Conservation (phyloP, 495 filamentous ascomycete species). For the Tuber borchii region DNA sequence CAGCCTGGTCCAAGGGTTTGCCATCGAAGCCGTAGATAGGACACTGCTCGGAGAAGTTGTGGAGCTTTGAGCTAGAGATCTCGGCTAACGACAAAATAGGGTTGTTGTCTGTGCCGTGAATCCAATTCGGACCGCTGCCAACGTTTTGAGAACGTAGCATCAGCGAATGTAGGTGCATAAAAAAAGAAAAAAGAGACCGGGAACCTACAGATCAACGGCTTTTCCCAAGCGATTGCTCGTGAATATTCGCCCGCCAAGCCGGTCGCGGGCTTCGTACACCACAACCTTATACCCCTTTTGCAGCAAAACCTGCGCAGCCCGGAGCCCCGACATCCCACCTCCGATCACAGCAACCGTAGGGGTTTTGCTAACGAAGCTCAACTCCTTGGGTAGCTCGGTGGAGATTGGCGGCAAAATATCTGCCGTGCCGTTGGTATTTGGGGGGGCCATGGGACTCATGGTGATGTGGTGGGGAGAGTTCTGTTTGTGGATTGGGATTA, state of each 20-base stretch:
- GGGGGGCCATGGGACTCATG: not conserved
- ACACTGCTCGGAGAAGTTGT: constrained; percentile 54
- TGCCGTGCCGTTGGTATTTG: constrained; percentile 11
- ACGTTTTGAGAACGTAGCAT: not conserved
- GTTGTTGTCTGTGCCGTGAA: constrained; percentile 79
- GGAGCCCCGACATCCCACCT: constrained; percentile 77
- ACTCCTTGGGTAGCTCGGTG: constrained; percentile 3
- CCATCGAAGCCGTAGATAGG: constrained; percentile 61
- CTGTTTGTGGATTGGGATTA: not conserved
- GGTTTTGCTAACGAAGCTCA: constrained; percentile 14
- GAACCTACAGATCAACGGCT: constrained; percentile 51
- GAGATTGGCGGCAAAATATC: not conserved
- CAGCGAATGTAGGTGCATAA: not conserved
- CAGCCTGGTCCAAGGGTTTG: constrained; percentile 48
- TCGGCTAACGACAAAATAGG: constrained; percentile 74
- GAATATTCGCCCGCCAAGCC: constrained; percentile 74
- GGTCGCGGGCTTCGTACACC: constrained; percentile 74
- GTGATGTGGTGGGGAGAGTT: not conserved
- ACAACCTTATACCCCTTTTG: constrained; percentile 75
- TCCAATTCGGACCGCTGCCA: constrained; percentile 83
- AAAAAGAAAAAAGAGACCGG: constrained; percentile 13
- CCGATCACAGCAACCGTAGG: constrained; percentile 65
- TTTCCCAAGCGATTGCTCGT: constrained; percentile 44
- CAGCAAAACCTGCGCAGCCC: constrained; percentile 75
- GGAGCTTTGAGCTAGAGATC: constrained; percentile 56